Base-by-base conservation (phyloP, 2,329 filamentous ascomycete genomes). In the Talaromyces islandicus region DNA sequence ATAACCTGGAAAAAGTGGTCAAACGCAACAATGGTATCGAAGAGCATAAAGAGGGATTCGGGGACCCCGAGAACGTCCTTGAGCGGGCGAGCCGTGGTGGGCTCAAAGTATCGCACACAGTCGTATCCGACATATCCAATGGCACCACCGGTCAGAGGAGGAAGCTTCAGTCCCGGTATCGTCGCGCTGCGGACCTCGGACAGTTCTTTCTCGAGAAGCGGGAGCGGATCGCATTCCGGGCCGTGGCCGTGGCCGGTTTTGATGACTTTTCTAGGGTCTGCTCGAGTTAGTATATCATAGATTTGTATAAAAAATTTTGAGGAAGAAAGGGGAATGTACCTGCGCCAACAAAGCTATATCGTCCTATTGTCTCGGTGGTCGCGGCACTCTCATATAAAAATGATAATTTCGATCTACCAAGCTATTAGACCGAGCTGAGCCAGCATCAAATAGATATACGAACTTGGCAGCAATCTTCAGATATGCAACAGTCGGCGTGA, bases 51-150 rank as follows among this genome's bases (percentile, higher is more conserved):
- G 30, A 97, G 81, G 61, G 91, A 92, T 81, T 99, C 94, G 0
- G 94, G 94, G 48, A 97, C 90, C 62, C 88, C 80, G 24, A 97
- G 83, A 30, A 95, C 84, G 75, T 99, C 94, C 75, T 94, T 88
- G 81, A 97, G 86, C 2, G 91, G 86, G 55, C 92, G 85, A 27
- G 87, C 88, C n/a, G 94, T 97, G 82, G 92, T 95, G 63, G 94
- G 94, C 81, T 99, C 94, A 68, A 99, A 99, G 77, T 97, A 97
- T 71, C 88, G 88, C 69, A 99, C 91, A 75, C 94, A 99, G 73
- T 99, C 94, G 72, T 99, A 99, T 57, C 92, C 92, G 6, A 97
- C 91, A 74, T 97, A 99, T 62, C 94, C 94, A 69, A 99, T 91
- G 12, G 92, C 94, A 55, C 94, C 94, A 46, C 92, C 94, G 0